phyloP scores from a whole-genome alignment of 2,329 filamentous ascomycete species.

The Ilyonectria mors-panacis region DNA sequence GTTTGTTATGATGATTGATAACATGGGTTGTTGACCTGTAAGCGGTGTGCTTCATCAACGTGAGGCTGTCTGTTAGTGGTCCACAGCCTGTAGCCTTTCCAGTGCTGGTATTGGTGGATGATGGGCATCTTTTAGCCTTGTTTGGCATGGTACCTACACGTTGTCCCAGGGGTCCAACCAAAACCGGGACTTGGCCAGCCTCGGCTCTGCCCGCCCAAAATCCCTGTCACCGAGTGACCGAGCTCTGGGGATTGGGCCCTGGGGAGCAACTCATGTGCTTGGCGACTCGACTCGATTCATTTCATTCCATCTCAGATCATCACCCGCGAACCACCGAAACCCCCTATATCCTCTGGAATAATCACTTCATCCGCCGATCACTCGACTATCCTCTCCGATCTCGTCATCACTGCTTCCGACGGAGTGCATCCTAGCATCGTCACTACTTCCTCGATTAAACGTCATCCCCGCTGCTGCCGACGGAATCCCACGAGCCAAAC shows the following conservation, averaged over 20 bases:
- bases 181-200: conserved; percentile 31
- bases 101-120: no score
- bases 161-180: conserved; percentile 5
- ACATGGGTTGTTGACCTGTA: no score
- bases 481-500: background rate
- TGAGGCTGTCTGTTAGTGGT: background rate
- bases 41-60: background rate
- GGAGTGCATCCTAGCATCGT: background rate
- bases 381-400: background rate
- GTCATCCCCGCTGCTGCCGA: background rate
- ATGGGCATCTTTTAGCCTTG: conserved; percentile 8
- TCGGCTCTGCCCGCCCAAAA: conserved; percentile 46
- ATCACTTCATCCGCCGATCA: background rate
- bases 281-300: background rate
- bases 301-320: background rate
- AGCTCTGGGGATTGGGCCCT: conserved; percentile 21
- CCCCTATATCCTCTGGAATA: background rate
- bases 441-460: background rate
- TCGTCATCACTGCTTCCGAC: background rate
- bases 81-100: conserved; percentile 23
- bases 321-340: background rate
- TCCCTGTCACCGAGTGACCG: conserved; percentile 42
- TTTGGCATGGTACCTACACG: conserved; percentile 26
- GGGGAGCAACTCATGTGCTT: conserved; percentile 7
- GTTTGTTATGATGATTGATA: background rate